Base-by-base conservation (phyloP, 306 rosid species). In the Medicago arabica region DNA sequence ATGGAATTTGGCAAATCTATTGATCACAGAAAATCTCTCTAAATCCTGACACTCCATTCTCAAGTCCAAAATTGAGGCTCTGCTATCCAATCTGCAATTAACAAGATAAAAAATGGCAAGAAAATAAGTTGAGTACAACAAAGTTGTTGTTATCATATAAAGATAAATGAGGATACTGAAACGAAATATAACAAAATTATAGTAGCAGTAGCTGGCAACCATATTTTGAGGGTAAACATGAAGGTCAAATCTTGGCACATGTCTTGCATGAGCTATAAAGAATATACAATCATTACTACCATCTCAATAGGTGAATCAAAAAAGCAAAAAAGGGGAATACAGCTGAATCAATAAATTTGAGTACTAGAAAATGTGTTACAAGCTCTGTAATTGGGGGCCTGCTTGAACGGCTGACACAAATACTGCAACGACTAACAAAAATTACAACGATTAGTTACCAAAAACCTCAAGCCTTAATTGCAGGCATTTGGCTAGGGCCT, bases 41-140 rank as follows among this genome's bases (percentile, higher is more conserved):
- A 91, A 89, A 81, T 94, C 97, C 83, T 94, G 97, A 83, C 89
- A 89, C 71, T 90, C 98, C 84, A 94, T 83, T 91, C 94, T 91
- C 78, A 94, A 81, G 86, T 91, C 98, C 82, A 94, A 75, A 80
- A 94, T 77, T 66, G 98, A 91, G 75, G 88, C 84, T 83, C 91
- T 88, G 74, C 83, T 88, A 69, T 91, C 96, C 89, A 87, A 78
- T 81, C 98, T 91, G 87, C 78, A 91, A 67, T 19, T 67, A 60
- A 77, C 40, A 43, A 64, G 74, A 62, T 62, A 59, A 80, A 75
- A 71, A 59, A 47, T 55, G 79, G 59, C 60, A 71, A 71, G 34
- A 55, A 58, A 77, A 40, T 51, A 12, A 71, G 62, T 40, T 3
- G 7, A 66, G 75, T n/a, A 31, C 64, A 74, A 47, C 61, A 73